Evolutionary conservation across 345 rosid genomes (phyloP).

Genomic region (Nasturtium officinale): DNA sequence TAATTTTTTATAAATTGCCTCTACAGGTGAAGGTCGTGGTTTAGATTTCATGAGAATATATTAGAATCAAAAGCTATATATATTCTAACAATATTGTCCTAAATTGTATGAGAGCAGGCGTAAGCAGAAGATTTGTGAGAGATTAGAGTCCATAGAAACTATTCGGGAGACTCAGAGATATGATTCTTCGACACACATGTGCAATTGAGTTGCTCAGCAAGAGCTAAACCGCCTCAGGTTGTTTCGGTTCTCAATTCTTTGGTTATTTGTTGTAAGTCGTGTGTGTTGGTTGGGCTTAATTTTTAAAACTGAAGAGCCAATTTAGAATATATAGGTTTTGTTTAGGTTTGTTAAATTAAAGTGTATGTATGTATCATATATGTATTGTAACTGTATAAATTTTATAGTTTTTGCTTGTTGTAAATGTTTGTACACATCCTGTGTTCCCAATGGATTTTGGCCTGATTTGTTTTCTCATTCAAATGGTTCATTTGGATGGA

Average conservation of each 20-base stretch:
- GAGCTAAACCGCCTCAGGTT: not conserved
- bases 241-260: slow-evolving; percentile 9
- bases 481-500: no score
- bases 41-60: not conserved
- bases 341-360: slow-evolving; percentile 10
- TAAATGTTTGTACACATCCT: not conserved
- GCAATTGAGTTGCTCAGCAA: not conserved
- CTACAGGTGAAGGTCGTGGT: slow-evolving; percentile 11
- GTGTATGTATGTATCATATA: not conserved
- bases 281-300: slow-evolving; percentile 3
- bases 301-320: slow-evolving; percentile 4
- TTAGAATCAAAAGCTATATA: not conserved
- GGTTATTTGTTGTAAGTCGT: slow-evolving; percentile 11
- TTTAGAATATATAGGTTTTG: not conserved
- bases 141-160: slow-evolving; percentile 12
- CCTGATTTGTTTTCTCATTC: no score
- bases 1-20: slow-evolving; percentile 17
- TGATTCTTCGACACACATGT: slow-evolving; percentile 27
- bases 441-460: not conserved
- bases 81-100: slow-evolving; percentile 1
- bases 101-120: slow-evolving; percentile 24
- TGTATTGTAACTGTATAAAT: not conserved
- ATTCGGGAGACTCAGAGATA: slow-evolving; percentile 14
- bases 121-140: slow-evolving; percentile 17
- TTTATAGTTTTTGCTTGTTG: not conserved